phyloP scores from a whole-genome alignment of 441 rosid species.

The Eutrema salsugineum region DNA sequence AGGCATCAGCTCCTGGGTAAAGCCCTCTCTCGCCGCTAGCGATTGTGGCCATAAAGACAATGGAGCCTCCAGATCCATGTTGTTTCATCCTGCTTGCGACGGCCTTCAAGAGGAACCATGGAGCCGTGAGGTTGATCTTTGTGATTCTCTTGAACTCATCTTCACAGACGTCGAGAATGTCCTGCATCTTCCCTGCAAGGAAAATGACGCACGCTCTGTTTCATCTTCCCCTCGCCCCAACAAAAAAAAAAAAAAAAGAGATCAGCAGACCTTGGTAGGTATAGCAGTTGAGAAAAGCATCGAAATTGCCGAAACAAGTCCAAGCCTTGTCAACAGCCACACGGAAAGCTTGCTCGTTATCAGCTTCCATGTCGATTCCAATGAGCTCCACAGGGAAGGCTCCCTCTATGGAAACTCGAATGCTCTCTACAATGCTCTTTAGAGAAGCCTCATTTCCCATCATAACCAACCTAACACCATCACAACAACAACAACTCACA shows the following conservation, averaged over 20 bases:
- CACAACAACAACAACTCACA: no score
- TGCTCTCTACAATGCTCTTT: slow-evolving; percentile 37
- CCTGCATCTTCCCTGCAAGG: slow-evolving; percentile 50
- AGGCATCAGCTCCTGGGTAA: slow-evolving; percentile 82
- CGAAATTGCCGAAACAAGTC: slow-evolving; percentile 48
- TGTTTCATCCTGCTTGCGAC: slow-evolving; percentile 74
- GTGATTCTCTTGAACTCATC: slow-evolving; percentile 55
- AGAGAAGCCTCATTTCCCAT: slow-evolving; percentile 66
- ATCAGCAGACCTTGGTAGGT: slow-evolving; percentile 35
- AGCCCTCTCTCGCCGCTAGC: slow-evolving; percentile 73
- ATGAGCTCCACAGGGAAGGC: slow-evolving; percentile 46
- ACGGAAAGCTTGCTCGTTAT: slow-evolving; percentile 48
- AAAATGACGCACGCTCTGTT: no score
- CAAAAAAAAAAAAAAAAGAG: background rate
- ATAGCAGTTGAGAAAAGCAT: slow-evolving; percentile 75
- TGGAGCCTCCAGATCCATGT: slow-evolving; percentile 58
- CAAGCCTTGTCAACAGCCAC: slow-evolving; percentile 73
- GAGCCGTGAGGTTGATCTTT: slow-evolving; percentile 62
- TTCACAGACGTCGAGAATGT: slow-evolving; percentile 54
- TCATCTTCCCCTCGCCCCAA: background rate
- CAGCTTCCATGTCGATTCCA: slow-evolving; percentile 73
- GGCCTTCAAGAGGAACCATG: slow-evolving; percentile 76
- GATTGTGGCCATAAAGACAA: slow-evolving; percentile 58
- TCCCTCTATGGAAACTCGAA: slow-evolving; percentile 33
- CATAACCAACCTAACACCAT: slow-evolving; percentile 56